Conservation (phyloP, 352 stramenopile species). For the Thalassiosira exigua region DNA sequence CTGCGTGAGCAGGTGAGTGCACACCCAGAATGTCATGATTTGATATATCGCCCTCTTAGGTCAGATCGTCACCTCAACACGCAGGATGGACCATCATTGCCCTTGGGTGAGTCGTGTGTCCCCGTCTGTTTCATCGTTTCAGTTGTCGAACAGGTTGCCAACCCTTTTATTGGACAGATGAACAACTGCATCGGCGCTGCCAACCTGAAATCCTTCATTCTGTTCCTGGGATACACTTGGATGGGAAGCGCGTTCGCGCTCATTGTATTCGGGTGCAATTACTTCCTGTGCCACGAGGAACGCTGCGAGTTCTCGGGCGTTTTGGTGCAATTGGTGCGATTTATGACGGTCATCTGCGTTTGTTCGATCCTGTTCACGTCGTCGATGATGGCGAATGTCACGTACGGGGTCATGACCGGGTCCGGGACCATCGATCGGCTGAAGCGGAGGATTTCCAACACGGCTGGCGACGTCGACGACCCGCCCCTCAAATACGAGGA, state of each 20-base stretch:
- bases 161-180: conserved; percentile 54
- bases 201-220: conserved; percentile 85
- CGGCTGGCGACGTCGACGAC: conserved; percentile 71
- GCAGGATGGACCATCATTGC: conserved; percentile 88
- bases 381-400: conserved; percentile 88
- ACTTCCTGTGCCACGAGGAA: conserved; percentile 81
- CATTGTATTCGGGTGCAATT: conserved; percentile 82
- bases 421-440: conserved; percentile 88
- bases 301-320: conserved; percentile 78
- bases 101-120: conserved; percentile 66
- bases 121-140: conserved; percentile 17
- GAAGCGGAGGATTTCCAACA: conserved; percentile 83
- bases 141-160: background rate
- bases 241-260: conserved; percentile 73
- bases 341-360: conserved; percentile 84
- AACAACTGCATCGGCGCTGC: conserved; percentile 79
- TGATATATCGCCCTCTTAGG: too few relatives aligned
- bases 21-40: too few relatives aligned
- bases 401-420: conserved; percentile 86
- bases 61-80: too few relatives aligned
- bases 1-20: conserved; percentile 85
- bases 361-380: conserved; percentile 85
- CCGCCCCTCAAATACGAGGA: conserved; percentile 79
- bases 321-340: conserved; percentile 81
- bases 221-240: conserved; percentile 87